phyloP scores from a whole-genome alignment of 169 alveolate genomes.

The Plasmodium gallinaceum region DNA sequence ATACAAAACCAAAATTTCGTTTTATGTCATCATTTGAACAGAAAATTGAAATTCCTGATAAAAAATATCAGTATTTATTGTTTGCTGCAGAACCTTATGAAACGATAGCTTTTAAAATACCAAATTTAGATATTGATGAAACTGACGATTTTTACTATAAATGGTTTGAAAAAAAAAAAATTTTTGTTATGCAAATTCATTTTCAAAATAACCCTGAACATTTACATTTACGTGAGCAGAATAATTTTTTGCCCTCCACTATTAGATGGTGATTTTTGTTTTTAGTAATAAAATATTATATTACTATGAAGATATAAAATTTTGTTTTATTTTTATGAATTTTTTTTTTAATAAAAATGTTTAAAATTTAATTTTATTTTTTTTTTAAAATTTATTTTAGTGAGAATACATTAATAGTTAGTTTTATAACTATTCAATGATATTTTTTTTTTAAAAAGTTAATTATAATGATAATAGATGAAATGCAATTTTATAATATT shows the following conservation, averaged over 20 bases:
- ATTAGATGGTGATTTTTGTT: conserved; percentile 26
- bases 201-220: conserved; percentile 78
- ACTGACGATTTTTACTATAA: conserved; percentile 91
- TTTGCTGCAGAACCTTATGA: conserved; percentile 99
- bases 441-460: too few relatives aligned
- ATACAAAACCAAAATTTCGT: conserved; percentile 92
- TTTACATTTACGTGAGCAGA: conserved; percentile 23
- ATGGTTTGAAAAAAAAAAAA: conserved; percentile 95
- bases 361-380: too few relatives aligned
- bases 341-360: too few relatives aligned
- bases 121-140: conserved; percentile 93
- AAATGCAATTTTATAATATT: too few relatives aligned
- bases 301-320: too few relatives aligned
- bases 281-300: too few relatives aligned
- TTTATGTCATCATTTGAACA: conserved; percentile 98
- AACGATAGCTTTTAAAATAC: conserved; percentile 97
- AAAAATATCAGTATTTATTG: conserved; percentile 95
- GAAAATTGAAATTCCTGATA: conserved; percentile 94
- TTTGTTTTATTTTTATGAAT: too few relatives aligned
- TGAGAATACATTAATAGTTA: neutral
- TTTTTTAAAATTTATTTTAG: neutral
- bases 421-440: too few relatives aligned
- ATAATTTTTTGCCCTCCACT: conserved; percentile 22
- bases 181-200: conserved; percentile 92
- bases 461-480: too few relatives aligned